Conservation (phyloP, 805 yeast genomes). For the Saccharomycopsis malanga region DNA sequence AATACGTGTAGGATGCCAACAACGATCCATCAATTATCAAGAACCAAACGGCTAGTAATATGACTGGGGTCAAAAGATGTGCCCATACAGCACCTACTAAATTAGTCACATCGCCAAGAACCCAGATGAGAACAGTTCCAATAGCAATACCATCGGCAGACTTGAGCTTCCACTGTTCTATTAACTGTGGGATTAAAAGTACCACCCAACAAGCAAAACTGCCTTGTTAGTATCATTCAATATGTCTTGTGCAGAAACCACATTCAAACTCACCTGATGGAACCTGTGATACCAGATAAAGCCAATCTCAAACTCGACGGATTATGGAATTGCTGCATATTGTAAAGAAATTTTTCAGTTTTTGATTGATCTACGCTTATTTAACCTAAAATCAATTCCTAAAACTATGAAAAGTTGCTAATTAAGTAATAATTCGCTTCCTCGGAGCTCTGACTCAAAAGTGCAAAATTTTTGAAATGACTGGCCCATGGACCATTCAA, state of each 20-base stretch:
- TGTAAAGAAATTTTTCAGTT: no score
- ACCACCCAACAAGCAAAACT: slow-evolving; percentile 77
- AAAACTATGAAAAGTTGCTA: no score
- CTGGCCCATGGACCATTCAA: no score
- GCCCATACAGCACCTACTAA: slow-evolving; percentile 68
- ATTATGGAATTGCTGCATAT: not conserved
- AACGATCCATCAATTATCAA: slow-evolving; percentile 60
- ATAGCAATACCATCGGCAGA: slow-evolving; percentile 69
- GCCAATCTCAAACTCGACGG: slow-evolving; percentile 32
- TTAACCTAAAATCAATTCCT: no score
- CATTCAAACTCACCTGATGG: slow-evolving; percentile 41
- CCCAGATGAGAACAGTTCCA: slow-evolving; percentile 62
- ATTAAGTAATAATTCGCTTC: no score
- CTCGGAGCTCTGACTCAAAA: no score
- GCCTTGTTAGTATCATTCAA: not conserved
- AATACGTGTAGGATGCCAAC: slow-evolving; percentile 52
- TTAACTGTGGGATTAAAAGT: slow-evolving; percentile 63
- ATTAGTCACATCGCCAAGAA: slow-evolving; percentile 64
- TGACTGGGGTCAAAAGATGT: slow-evolving; percentile 57
- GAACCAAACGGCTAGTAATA: slow-evolving; percentile 69
- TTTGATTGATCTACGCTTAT: no score
- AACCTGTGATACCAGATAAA: slow-evolving; percentile 60
- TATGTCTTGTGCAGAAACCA: not conserved
- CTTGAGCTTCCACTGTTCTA: slow-evolving; percentile 73
- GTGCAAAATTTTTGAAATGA: no score